phyloP scores from a whole-genome alignment of 371 early-diverging fungal genomes.

The Coemansia sp. region DNA sequence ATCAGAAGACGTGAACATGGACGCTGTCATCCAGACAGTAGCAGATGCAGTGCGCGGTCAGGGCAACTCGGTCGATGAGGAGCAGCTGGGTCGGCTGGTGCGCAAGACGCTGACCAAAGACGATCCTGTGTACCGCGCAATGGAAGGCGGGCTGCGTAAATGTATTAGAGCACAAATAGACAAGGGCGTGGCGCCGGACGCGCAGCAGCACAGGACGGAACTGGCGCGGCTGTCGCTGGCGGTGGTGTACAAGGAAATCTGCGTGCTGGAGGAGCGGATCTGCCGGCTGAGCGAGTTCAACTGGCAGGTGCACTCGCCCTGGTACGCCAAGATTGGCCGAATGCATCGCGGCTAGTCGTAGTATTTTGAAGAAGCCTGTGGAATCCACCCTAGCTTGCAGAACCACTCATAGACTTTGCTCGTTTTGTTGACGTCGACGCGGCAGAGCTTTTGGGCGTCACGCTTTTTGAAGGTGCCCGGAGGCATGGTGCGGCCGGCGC shows the following conservation, averaged over 20 bases:
- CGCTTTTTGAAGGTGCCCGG: constrained; percentile 29
- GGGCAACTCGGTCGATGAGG: not conserved
- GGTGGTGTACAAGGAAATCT: constrained; percentile 8
- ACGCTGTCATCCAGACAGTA: constrained; percentile 7
- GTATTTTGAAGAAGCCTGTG: constrained; percentile 17
- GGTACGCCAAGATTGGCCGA: constrained; percentile 25
- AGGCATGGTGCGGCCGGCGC: constrained; percentile 50
- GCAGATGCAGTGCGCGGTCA: not conserved
- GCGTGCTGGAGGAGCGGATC: constrained; percentile 15
- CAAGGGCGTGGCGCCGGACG: constrained; percentile 4
- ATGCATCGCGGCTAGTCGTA: not conserved
- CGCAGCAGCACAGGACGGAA: not conserved
- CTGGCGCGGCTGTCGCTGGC: constrained; percentile 15
- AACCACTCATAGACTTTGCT: constrained; percentile 39
- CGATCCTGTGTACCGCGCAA: constrained; percentile 22
- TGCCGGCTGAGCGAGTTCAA: constrained; percentile 31
- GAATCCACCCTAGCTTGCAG: constrained; percentile 42
- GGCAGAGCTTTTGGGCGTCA: constrained; percentile 49
- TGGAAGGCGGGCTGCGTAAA: constrained; percentile 21
- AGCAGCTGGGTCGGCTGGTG: constrained; percentile 8
- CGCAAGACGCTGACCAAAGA: constrained; percentile 31
- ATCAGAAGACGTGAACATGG: constrained; percentile 24
- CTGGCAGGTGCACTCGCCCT: constrained; percentile 35
- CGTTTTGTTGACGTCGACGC: constrained; percentile 65
- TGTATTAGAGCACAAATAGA: constrained; percentile 17